Percentiles rank a stretch among this genome's conserved stretches.
Conservation (phyloP, 305 asterid species). For the Plantago rigida region DNA sequence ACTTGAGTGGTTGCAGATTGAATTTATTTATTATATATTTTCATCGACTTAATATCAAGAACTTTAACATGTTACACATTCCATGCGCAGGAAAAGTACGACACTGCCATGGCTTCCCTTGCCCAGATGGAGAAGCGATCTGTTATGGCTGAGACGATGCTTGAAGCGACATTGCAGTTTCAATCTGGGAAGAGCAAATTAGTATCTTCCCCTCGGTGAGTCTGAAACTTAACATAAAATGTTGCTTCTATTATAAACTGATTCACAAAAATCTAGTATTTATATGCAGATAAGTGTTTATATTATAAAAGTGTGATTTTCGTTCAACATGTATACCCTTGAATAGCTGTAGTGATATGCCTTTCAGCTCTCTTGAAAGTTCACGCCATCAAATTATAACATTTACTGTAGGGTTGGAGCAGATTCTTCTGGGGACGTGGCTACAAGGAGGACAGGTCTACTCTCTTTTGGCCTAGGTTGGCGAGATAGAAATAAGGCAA, state of each 20-base stretch:
- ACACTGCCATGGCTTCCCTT: constrained; percentile 41
- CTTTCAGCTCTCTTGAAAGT: constrained; percentile 6
- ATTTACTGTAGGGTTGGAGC: constrained; percentile 32
- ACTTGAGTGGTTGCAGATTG: no score
- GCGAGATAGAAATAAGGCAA: constrained; percentile 73
- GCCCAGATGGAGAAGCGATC: constrained; percentile 71
- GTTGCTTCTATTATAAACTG: constrained; percentile 8
- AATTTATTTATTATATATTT: neutral
- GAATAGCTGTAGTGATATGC: no score
- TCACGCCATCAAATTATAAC: constrained; percentile 11
- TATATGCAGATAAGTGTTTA: neutral
- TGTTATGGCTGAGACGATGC: constrained; percentile 84
- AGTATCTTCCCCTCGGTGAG: constrained; percentile 58
- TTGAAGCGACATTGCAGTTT: constrained; percentile 81
- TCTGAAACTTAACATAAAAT: neutral
- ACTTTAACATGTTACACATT: neutral
- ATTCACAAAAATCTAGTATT: constrained; percentile 8
- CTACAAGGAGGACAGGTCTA: constrained; percentile 43
- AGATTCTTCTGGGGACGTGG: constrained; percentile 36
- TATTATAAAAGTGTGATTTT: neutral
- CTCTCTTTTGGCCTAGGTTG: constrained; percentile 73
- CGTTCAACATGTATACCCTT: neutral
- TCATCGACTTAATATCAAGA: constrained; percentile 1
- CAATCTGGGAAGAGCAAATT: constrained; percentile 83
- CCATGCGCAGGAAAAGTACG: constrained; percentile 57